Base-by-base conservation (phyloP, 345 rosid species). In the Fremontodendron californicum region DNA sequence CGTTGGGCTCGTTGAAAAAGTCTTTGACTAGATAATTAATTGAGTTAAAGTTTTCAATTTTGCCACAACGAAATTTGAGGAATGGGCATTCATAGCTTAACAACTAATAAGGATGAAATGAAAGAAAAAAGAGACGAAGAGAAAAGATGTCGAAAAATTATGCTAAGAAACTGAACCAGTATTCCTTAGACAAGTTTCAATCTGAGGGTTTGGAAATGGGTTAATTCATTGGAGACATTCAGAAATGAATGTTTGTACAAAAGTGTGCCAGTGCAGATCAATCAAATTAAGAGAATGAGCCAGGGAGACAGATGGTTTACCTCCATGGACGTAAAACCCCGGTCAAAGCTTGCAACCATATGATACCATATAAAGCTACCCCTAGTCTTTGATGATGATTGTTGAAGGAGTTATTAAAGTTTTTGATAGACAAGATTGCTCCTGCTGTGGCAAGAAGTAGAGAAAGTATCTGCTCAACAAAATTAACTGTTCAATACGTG, bases 351-450 rank as follows among this genome's bases (percentile, higher is more conserved):
- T 92, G 98, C 82, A 94, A 68, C 97, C 96, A 94, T 77, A 91
- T 85, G 68, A 92, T 82, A 31, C 86, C 97, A 62, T 91, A 92
- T 25, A 91, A 75, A 2, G 82, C 91, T 33, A 91, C 76, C 13
- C 97, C 97, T 29, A 94, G 79, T 83, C 88, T 91, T 87, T 91
- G 98, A 83, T 94, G 98, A 80, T 80, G 81, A 80, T 94, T 94
- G 78, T 84, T 80, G 84, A 94, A 94, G 46, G 90, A 80, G 74
- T 94, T 94, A 78, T 79, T 86, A 80, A 94, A 87, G 82, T 92
- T 90, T 81, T 86, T 91, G 72, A 94, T 74, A 3, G 98, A 94
- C 84, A 92, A 81, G 60, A 87, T 71, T 33, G 97, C 97, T 81
- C 91, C 98, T 73, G 88, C 86, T 73, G 97, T 90, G 40, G 85